Evolutionary conservation across 345 rosid genomes (phyloP).

Genomic region (Hibiscus trionum): DNA sequence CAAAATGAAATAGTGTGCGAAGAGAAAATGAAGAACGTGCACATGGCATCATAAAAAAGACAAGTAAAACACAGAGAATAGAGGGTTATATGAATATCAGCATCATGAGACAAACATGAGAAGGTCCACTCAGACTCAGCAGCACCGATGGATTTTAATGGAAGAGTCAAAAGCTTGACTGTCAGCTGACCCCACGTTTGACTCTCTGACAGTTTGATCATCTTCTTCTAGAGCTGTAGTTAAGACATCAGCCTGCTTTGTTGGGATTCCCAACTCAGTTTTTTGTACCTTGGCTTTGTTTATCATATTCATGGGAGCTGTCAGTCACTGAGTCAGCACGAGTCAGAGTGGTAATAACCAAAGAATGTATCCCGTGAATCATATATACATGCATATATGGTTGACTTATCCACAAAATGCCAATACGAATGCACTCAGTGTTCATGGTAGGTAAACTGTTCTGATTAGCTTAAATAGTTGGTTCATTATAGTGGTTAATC

Average conservation of each 20-base stretch:
- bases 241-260: not conserved
- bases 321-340: not conserved
- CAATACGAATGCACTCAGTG: not conserved
- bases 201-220: conserved; percentile 38
- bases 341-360: not conserved
- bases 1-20: not conserved
- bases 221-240: not conserved
- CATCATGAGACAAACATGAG: conserved; percentile 1
- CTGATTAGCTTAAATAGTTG: no score
- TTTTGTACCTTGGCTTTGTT: not conserved
- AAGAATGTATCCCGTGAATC: not conserved
- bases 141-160: conserved; percentile 47
- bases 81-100: not conserved
- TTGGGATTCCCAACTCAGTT: not conserved
- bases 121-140: conserved; percentile 28
- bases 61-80: not conserved
- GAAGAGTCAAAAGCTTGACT: conserved; percentile 35
- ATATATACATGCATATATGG: not conserved
- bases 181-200: conserved; percentile 20
- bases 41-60: not conserved
- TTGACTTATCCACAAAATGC: not conserved
- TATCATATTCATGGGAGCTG: not conserved
- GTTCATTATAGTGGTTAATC: no score
- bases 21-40: not conserved
- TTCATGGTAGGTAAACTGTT: no score